phyloP scores from a whole-genome alignment of 257 asterid species.

The Lycium ferocissimum region DNA sequence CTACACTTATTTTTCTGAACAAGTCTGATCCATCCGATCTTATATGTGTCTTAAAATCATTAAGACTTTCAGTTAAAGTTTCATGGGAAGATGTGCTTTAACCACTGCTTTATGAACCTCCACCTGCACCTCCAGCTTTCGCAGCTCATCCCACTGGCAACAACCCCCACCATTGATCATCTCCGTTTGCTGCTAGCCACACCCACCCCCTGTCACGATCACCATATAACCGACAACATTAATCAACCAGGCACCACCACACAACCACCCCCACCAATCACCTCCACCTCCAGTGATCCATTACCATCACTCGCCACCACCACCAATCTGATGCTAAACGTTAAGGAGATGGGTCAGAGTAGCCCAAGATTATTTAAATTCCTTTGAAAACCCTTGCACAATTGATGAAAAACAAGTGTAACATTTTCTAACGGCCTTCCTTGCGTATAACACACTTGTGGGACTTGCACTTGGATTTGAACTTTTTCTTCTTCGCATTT shows the following conservation, averaged over 20 bases:
- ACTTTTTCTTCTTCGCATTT: not conserved
- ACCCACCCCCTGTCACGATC: not conserved
- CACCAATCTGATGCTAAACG: not conserved
- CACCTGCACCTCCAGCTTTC: not conserved
- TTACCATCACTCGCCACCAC: slow-evolving; percentile 2
- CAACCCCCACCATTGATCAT: not conserved
- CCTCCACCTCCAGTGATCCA: not conserved
- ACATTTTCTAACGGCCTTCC: not conserved
- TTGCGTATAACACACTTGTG: not conserved
- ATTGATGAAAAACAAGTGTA: not conserved
- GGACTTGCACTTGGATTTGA: not conserved
- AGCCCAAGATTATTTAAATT: not conserved
- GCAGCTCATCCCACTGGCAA: not conserved
- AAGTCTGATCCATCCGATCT: not conserved
- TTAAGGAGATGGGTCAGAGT: not conserved
- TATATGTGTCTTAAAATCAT: not conserved
- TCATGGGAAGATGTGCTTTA: slow-evolving; percentile 2
- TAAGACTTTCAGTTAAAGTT: not conserved
- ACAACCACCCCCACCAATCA: not conserved
- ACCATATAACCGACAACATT: not conserved
- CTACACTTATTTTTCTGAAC: not conserved
- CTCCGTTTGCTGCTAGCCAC: slow-evolving; percentile 4
- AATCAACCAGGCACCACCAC: not conserved
- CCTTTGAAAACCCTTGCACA: not conserved
- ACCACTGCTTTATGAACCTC: not conserved